Conservation (phyloP, 768 basidiomycete genomes). For the Lactarius vividus region DNA sequence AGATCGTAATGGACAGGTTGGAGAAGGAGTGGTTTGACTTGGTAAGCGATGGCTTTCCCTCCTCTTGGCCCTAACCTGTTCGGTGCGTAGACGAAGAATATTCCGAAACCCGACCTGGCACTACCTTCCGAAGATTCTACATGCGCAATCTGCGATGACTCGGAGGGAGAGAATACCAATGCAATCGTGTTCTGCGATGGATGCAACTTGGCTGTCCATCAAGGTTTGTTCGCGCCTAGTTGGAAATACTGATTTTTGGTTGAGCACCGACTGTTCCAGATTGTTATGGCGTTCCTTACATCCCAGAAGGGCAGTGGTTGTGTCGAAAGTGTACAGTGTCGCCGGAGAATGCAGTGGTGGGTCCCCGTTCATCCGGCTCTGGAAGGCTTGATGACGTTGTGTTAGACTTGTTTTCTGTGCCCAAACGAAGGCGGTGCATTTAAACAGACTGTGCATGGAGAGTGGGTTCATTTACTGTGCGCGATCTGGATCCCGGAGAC, state of each 20-base stretch:
- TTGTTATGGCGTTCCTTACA: slow-evolving; percentile 98
- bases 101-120: slow-evolving; percentile 84
- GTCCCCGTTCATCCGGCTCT: slow-evolving; percentile 32
- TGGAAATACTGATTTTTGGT: not conserved
- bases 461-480: slow-evolving; percentile 96
- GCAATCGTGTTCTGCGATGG: slow-evolving; percentile 99
- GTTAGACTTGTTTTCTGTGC: slow-evolving; percentile 88
- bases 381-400: not conserved
- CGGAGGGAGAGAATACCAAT: slow-evolving; percentile 97
- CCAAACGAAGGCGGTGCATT: slow-evolving; percentile 98
- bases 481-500: slow-evolving; percentile 98
- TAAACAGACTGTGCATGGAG: slow-evolving; percentile 89
- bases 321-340: slow-evolving; percentile 98
- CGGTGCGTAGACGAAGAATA: slow-evolving; percentile 73
- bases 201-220: slow-evolving; percentile 98
- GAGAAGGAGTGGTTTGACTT: slow-evolving; percentile 99
- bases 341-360: slow-evolving; percentile 91
- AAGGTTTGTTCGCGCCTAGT: slow-evolving; percentile 55
- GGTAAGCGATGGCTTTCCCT: slow-evolving; percentile 45
- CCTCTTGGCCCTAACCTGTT: slow-evolving; percentile 6
- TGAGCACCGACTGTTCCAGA: slow-evolving; percentile 47
- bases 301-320: slow-evolving; percentile 99
- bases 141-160: slow-evolving; percentile 96
- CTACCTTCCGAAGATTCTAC: slow-evolving; percentile 94
- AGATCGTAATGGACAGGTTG: slow-evolving; percentile 94